phyloP scores from a whole-genome alignment of 495 filamentous ascomycete species.

The Penicillium salamii region DNA sequence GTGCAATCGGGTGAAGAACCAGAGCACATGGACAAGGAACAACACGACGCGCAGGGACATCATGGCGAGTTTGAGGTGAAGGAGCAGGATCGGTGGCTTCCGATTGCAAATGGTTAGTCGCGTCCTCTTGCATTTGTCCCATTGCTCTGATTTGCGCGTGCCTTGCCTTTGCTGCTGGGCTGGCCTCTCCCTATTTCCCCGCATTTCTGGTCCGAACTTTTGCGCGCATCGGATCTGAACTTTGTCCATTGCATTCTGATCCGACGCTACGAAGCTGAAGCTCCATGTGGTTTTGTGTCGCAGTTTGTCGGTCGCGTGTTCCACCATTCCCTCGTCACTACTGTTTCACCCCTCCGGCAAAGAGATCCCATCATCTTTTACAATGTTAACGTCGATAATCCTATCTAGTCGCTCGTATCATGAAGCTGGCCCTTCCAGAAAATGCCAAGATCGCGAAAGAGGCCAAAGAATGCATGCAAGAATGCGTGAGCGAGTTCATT shows the following conservation, averaged over 20 bases:
- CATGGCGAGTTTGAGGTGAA: conserved; percentile 95
- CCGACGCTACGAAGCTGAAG: neutral
- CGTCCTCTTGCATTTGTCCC: conserved; percentile 51
- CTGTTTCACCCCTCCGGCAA: neutral
- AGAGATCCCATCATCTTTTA: neutral
- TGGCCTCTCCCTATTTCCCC: conserved; percentile 29
- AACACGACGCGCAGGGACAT: conserved; percentile 59
- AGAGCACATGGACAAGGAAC: conserved; percentile 68
- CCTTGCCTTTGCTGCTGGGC: conserved; percentile 39
- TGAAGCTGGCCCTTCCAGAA: conserved; percentile 95
- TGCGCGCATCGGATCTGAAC: neutral
- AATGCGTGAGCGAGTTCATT: conserved; percentile 99
- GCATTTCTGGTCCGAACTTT: conserved; percentile 13
- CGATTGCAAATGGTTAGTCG: conserved; percentile 97
- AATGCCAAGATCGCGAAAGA: conserved; percentile 99
- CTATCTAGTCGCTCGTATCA: conserved; percentile 79
- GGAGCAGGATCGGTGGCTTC: conserved; percentile 99
- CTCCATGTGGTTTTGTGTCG: neutral
- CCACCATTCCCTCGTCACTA: neutral
- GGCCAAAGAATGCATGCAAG: conserved; percentile 99
- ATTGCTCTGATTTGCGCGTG: conserved; percentile 57
- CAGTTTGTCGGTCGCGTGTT: neutral
- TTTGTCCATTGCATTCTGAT: neutral
- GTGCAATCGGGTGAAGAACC: conserved; percentile 88
- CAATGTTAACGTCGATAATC: neutral